A percentile compares a stretch with the other conserved stretches of the same genome.
Conservation (phyloP, 108 stramenopile genomes). For the Pelagomonas calceolata region DNA sequence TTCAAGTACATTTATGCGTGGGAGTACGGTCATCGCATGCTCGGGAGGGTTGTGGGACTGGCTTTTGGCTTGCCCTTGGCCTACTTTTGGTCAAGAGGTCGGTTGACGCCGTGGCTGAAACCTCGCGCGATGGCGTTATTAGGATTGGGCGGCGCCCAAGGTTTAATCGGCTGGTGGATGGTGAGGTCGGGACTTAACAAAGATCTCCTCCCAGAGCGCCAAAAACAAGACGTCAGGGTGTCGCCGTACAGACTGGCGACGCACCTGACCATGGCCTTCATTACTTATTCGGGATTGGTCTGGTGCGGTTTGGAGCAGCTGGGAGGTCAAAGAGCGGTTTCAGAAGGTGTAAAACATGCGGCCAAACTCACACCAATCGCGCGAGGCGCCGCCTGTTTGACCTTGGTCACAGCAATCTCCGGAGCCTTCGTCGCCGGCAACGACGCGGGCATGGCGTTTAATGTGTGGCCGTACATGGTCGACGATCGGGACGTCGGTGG, state of each 20-base stretch:
- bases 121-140: constrained; percentile 62
- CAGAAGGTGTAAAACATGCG: not conserved
- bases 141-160: constrained; percentile 93
- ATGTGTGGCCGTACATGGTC: constrained; percentile 83
- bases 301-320: constrained; percentile 85
- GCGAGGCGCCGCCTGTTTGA: constrained; percentile 50
- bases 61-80: constrained; percentile 69
- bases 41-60: constrained; percentile 81
- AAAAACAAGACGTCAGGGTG: constrained; percentile 82
- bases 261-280: constrained; percentile 88
- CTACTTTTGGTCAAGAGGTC: constrained; percentile 56
- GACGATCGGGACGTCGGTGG: constrained; percentile 34
- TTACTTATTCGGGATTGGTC: constrained; percentile 74
- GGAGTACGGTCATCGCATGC: constrained; percentile 95
- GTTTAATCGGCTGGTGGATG: constrained; percentile 99
- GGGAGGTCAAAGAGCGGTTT: not conserved
- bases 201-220: not conserved
- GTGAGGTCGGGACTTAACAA: constrained; percentile 84
- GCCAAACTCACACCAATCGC: constrained; percentile 38
- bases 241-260: constrained; percentile 84
- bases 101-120: constrained; percentile 15
- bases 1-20: constrained; percentile 96
- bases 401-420: constrained; percentile 65
- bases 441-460: constrained; percentile 91
- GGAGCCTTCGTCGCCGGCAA: constrained; percentile 97